phyloP scores from a whole-genome alignment of 2,329 filamentous ascomycete species.

The Colletotrichum siamense region DNA sequence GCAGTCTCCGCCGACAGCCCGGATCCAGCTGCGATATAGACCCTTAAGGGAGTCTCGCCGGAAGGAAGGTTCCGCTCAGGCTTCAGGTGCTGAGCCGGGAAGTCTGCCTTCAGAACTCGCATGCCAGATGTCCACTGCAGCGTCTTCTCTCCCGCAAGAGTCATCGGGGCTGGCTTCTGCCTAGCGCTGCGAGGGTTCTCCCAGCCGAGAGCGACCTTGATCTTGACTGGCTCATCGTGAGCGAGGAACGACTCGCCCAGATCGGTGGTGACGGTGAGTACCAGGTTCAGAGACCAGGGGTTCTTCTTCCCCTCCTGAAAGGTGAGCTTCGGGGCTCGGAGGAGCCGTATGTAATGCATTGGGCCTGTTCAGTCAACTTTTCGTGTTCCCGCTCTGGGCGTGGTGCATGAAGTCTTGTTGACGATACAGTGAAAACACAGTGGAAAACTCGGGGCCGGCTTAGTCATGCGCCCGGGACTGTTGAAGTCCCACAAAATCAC shows the following conservation, averaged over 20 bases:
- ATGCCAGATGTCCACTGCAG: conserved; percentile 35
- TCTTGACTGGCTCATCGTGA: conserved; percentile 48
- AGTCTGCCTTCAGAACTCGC: conserved; percentile 40
- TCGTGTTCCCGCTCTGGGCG: neutral
- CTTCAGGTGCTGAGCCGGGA: conserved; percentile 18
- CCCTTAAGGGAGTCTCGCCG: neutral
- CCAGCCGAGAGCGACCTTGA: conserved; percentile 39
- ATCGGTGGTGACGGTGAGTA: conserved; percentile 63
- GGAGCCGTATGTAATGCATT: conserved; percentile 65
- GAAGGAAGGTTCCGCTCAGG: neutral
- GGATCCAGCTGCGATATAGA: neutral
- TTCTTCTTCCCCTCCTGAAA: conserved; percentile 24
- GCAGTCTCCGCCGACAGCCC: neutral
- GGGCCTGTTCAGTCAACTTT: neutral
- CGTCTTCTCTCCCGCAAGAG: conserved; percentile 19
- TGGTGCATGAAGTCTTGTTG: neutral
- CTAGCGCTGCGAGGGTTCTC: conserved; percentile 26
- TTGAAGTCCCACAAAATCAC: neutral
- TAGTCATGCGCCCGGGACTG: neutral
- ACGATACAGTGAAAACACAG: neutral
- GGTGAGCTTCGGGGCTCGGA: conserved; percentile 50
- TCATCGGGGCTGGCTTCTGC: conserved; percentile 28
- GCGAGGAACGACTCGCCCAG: conserved; percentile 60
- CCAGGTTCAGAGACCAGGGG: conserved; percentile 41
- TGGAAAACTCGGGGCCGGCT: neutral